phyloP scores from a whole-genome alignment of 2,329 filamentous ascomycete genomes.

The Botryosphaeria dothidea region DNA sequence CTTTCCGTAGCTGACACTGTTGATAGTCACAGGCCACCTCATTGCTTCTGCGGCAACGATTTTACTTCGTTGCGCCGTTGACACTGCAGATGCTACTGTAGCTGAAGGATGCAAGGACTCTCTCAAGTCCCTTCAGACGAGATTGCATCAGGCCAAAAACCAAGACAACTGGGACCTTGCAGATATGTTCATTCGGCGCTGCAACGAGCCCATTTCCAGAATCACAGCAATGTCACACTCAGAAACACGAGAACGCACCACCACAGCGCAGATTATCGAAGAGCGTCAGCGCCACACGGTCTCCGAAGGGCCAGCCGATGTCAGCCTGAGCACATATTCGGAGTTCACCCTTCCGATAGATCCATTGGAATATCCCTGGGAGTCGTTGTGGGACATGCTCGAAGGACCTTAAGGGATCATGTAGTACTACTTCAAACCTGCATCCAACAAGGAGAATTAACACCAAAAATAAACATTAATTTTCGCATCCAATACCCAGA shows the following conservation, averaged over 20 bases:
- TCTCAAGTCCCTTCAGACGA: not conserved
- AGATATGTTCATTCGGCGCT: conserved; percentile 16
- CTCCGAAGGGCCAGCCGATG: not conserved
- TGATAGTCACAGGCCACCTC: conserved; percentile 51
- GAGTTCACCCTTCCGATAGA: not conserved
- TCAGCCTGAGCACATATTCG: not conserved
- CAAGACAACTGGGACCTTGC: conserved; percentile 16
- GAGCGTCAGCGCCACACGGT: not conserved
- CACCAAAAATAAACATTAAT: no score
- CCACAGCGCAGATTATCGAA: not conserved
- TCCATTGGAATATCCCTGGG: conserved; percentile 7
- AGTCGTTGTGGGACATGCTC: conserved; percentile 6
- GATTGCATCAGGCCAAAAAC: not conserved
- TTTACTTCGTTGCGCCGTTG: conserved; percentile 53
- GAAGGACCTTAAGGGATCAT: not conserved
- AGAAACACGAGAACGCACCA: not conserved
- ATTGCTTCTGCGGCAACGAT: conserved; percentile 57
- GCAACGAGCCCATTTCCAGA: conserved; percentile 9
- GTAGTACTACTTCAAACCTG: no score
- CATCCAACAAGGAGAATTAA: no score
- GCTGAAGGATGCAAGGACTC: not conserved
- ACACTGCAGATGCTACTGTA: conserved; percentile 45
- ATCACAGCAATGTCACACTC: not conserved
- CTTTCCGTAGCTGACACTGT: not conserved
- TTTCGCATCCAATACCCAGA: no score